A percentile compares a stretch with the other conserved stretches of the same genome.
These are phyloP conservation scores for Ambispora gerdemannii DNA, from an alignment of 192 early-diverging fungal genomes.

Conservation along the genomic window DNA sequence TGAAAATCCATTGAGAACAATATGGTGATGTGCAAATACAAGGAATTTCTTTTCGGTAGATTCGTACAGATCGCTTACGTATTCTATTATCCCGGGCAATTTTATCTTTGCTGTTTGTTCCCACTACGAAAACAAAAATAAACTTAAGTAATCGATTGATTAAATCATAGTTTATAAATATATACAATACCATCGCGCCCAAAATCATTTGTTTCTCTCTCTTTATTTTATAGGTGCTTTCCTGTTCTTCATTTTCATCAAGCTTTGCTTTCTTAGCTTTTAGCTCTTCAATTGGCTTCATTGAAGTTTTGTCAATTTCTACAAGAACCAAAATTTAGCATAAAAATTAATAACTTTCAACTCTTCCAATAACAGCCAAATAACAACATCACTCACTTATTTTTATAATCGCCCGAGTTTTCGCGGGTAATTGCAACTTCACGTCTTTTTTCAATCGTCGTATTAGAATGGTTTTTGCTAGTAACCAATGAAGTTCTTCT, in stretches of 20 bases:
- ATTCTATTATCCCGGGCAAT: constrained; percentile 38
- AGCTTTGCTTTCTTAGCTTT: constrained; percentile 7
- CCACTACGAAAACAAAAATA: constrained; percentile 31
- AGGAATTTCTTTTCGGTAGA: constrained; percentile 43
- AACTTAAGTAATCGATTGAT: neutral
- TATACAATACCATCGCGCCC: neutral
- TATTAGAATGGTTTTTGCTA: constrained; percentile 45
- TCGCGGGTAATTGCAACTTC: constrained; percentile 40
- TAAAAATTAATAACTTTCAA: neutral
- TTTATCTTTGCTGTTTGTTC: constrained; percentile 40
- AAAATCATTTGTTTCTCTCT: too few species aligned
- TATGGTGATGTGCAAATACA: constrained; percentile 49
- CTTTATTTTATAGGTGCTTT: constrained; percentile 15
- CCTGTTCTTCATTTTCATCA: neutral
- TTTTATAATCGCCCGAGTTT: constrained; percentile 41
- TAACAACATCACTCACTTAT: constrained; percentile 1
- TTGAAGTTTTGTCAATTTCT: constrained; percentile 19
- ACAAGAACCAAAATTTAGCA: too few species aligned
- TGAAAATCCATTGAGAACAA: constrained; percentile 35
- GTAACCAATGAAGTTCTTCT: constrained; percentile 41
- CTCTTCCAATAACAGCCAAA: neutral
- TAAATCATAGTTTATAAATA: neutral
- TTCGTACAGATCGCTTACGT: constrained; percentile 39
- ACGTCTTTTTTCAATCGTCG: constrained; percentile 48
- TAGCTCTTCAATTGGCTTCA: constrained; percentile 30